phyloP scores from a whole-genome alignment of 768 basidiomycete species.

The Holtermannia corniformis region DNA sequence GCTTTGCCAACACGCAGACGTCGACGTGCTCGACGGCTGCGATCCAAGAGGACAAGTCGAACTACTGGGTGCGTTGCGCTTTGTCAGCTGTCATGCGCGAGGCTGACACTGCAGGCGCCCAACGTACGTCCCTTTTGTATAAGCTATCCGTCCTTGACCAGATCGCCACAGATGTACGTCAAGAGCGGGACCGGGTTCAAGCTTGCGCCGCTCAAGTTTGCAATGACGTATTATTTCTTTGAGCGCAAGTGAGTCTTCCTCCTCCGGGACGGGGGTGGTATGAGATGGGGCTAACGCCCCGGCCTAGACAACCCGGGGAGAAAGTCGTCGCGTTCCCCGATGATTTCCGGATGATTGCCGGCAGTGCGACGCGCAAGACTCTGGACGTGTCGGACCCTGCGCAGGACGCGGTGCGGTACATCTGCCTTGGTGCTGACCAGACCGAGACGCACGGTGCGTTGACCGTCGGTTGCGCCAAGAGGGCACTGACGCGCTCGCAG shows the following conservation, averaged over 20 bases:
- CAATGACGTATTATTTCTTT: conserved; percentile 1
- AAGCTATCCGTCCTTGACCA: background rate
- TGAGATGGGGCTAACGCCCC: too few relatives aligned
- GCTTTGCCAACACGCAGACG: background rate
- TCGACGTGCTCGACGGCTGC: conserved; percentile 12
- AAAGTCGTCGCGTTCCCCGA: conserved; percentile 22
- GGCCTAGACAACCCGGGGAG: conserved; percentile 10
- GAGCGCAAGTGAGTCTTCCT: conserved; percentile 1
- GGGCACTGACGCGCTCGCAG: conserved; percentile 1
- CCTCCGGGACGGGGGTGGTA: background rate
- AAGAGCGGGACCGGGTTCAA: conserved; percentile 8
- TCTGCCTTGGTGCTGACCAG: conserved; percentile 12
- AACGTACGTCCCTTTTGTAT: too few relatives aligned
- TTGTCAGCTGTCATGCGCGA: too few relatives aligned
- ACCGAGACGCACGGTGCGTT: conserved; percentile 8
- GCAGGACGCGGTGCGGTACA: conserved; percentile 14
- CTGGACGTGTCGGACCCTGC: conserved; percentile 8
- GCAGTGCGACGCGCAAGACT: conserved; percentile 13
- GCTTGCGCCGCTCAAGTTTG: background rate
- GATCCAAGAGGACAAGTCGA: conserved; percentile 17
- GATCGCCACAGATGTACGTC: conserved; percentile 11
- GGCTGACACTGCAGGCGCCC: too few relatives aligned
- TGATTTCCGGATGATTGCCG: conserved; percentile 28
- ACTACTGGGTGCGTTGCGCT: conserved; percentile 19
- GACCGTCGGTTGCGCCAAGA: background rate